Conservation (phyloP, 495 filamentous ascomycete genomes). For the Sordaria brevicollis region DNA sequence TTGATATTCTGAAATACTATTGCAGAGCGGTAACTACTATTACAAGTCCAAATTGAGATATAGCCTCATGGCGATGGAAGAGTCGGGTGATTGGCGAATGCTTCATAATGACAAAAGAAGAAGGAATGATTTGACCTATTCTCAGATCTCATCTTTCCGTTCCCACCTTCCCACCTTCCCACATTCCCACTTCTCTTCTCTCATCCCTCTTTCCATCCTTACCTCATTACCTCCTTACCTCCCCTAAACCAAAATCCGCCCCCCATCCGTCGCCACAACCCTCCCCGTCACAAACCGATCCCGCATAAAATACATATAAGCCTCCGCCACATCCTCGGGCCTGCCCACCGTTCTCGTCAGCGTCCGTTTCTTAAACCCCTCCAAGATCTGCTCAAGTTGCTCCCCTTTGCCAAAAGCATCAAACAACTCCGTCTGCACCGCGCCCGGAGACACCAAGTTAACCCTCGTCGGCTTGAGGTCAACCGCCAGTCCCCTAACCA, state of each 20-base stretch:
- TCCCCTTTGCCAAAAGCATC: conserved; percentile 8
- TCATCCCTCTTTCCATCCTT: background rate
- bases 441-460: conserved; percentile 31
- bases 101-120: too few species aligned
- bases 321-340: conserved; percentile 50
- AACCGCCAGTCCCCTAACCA: conserved; percentile 6
- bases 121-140: too few species aligned
- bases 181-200: too few species aligned
- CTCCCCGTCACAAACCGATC: conserved; percentile 22
- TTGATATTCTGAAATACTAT: too few species aligned
- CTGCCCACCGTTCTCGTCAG: conserved; percentile 36
- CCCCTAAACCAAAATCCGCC: background rate
- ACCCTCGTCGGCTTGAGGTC: conserved; percentile 6
- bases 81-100: too few species aligned
- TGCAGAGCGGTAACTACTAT: too few species aligned
- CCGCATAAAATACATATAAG: conserved; percentile 54
- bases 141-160: too few species aligned
- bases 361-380: conserved; percentile 12
- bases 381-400: conserved; percentile 18
- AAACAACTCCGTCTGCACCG: conserved; percentile 43
- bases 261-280: conserved; percentile 5
- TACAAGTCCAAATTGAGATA: too few species aligned
- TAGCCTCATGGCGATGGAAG: too few species aligned
- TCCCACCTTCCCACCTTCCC: too few species aligned
- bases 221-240: background rate